These are phyloP conservation scores for Metschnikowia picachoensis DNA, from an alignment of 805 yeast genomes.

Conservation along the genomic window DNA sequence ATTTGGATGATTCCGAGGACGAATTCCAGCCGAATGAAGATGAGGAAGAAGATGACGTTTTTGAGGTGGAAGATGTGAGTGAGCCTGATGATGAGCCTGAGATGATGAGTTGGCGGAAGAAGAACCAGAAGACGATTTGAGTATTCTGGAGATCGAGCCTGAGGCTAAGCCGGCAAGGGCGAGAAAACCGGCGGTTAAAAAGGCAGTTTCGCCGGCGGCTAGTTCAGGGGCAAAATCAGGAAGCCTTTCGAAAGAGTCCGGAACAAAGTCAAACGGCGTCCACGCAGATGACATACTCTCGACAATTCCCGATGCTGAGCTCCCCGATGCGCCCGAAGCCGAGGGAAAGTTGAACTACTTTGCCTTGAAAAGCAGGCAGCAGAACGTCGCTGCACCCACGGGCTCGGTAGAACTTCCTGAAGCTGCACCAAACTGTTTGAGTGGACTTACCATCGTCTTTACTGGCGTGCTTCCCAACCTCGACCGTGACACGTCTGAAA, in stretches of 20 bases:
- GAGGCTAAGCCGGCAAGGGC: constrained; percentile 10
- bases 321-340: constrained; percentile 50
- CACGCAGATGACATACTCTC: constrained; percentile 50
- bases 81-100: constrained; percentile 4
- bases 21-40: constrained; percentile 21
- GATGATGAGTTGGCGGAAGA: background rate
- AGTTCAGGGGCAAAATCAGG: too few relatives aligned
- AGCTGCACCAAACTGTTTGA: constrained; percentile 80
- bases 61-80: constrained; percentile 18
- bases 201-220: background rate
- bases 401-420: constrained; percentile 58
- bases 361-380: constrained; percentile 35
- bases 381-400: constrained; percentile 26
- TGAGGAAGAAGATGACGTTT: constrained; percentile 16
- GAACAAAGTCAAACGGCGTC: constrained; percentile 26
- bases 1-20: constrained; percentile 22
- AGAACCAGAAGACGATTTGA: constrained; percentile 8
- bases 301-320: constrained; percentile 70
- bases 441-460: constrained; percentile 88
- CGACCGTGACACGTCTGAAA: constrained; percentile 72
- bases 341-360: constrained; percentile 57
- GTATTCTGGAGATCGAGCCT: constrained; percentile 14
- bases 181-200: constrained; percentile 7
- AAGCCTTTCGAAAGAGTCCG: too few relatives aligned
- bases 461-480: constrained; percentile 84